Conservation (phyloP, 2,329 filamentous ascomycete genomes). For the Bipolaris sorokiniana region DNA sequence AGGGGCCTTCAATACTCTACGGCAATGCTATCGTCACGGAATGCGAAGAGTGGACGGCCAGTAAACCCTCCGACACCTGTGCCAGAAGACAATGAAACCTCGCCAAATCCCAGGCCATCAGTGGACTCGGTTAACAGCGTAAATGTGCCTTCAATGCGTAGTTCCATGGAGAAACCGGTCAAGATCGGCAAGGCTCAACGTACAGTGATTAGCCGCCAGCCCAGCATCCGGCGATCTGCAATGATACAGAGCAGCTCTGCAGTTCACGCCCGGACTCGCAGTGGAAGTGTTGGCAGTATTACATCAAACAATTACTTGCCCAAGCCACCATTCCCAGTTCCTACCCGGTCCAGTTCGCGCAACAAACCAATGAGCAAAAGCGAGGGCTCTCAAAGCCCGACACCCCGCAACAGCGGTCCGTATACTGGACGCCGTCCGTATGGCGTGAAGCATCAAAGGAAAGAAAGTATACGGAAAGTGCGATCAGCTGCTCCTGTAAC, state of each 20-base stretch:
- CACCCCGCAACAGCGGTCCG: conserved; percentile 57
- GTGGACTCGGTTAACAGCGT: conserved; percentile 38
- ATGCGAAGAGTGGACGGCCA: conserved; percentile 55
- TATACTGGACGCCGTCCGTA: conserved; percentile 50
- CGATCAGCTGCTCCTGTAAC: conserved; percentile 79
- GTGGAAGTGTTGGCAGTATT: conserved; percentile 68
- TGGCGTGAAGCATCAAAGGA: conserved; percentile 50
- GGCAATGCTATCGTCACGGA: conserved; percentile 55
- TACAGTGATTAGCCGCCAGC: conserved; percentile 46
- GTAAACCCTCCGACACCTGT: conserved; percentile 52
- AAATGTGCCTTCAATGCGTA: conserved; percentile 33
- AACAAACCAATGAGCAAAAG: conserved; percentile 71
- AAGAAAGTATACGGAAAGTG: conserved; percentile 76
- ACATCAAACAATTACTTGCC: conserved; percentile 49
- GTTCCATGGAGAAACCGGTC: conserved; percentile 45
- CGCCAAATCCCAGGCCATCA: conserved; percentile 36
- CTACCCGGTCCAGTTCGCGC: conserved; percentile 84
- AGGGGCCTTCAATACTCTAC: conserved; percentile 50
- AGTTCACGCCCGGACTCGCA: conserved; percentile 70
- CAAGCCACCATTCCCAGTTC: conserved; percentile 87
- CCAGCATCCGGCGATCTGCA: conserved; percentile 75
- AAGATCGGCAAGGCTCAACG: conserved; percentile 45
- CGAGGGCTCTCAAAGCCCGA: conserved; percentile 81
- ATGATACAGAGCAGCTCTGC: conserved; percentile 81
- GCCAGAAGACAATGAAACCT: conserved; percentile 50